Evolutionary conservation across 2,329 filamentous ascomycete species (phyloP).

Genomic region (Annulohypoxylon truncatum): DNA sequence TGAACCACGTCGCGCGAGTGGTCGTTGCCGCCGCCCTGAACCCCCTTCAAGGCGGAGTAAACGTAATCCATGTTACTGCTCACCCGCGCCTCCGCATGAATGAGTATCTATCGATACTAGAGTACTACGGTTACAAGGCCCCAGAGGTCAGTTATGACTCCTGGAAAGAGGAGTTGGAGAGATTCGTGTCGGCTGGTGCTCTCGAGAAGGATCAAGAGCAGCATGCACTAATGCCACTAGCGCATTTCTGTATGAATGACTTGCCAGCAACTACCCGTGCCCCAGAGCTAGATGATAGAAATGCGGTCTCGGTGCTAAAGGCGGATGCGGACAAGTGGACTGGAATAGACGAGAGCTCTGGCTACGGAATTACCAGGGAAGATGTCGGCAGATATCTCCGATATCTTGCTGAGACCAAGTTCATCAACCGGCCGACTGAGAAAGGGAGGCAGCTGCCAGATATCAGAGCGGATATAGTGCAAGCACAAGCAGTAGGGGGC

Average conservation of each 20-base stretch:
- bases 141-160: constrained; percentile 74
- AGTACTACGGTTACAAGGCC: constrained; percentile 78
- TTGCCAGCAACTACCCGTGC: constrained; percentile 77
- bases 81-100: constrained; percentile 84
- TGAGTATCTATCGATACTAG: constrained; percentile 77
- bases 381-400: constrained; percentile 72
- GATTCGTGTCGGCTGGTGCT: constrained; percentile 70
- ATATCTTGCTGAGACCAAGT: constrained; percentile 72
- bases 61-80: constrained; percentile 81
- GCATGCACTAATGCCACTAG: constrained; percentile 77
- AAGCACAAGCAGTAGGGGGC: constrained; percentile 41
- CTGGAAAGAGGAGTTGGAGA: constrained; percentile 76
- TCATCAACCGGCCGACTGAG: constrained; percentile 63
- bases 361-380: constrained; percentile 68
- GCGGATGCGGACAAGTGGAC: constrained; percentile 71
- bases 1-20: constrained; percentile 83
- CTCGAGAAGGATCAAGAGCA: constrained; percentile 70
- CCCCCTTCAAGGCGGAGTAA: constrained; percentile 60
- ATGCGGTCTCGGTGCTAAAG: constrained; percentile 73
- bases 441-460: constrained; percentile 50
- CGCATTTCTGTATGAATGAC: constrained; percentile 61
- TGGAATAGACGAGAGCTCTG: constrained; percentile 66
- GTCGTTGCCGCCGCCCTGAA: constrained; percentile 79
- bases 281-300: constrained; percentile 78
- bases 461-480: constrained; percentile 45